These are phyloP conservation scores for Wallacemonas rigidus DNA, from an alignment of 208 protist genomes.

Conservation along the genomic window DNA sequence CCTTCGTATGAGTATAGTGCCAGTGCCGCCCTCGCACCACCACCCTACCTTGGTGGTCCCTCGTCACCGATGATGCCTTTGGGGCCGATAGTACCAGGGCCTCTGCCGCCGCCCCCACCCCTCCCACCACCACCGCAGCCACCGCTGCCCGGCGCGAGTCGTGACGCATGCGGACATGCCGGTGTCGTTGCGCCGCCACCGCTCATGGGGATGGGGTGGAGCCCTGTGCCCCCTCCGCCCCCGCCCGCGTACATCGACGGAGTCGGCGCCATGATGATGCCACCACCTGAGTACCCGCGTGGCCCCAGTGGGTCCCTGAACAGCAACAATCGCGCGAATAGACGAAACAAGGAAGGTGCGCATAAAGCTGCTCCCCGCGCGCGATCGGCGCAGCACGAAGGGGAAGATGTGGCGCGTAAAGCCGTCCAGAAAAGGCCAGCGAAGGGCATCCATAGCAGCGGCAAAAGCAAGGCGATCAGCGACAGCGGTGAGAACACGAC, in stretches of 20 bases:
- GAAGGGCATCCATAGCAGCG: no score
- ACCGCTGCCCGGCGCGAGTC: no score
- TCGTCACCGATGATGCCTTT: conserved; percentile 1
- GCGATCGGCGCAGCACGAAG: no score
- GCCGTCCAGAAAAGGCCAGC: no score
- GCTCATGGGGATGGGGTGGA: background rate
- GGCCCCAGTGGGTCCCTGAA: background rate
- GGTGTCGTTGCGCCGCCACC: background rate
- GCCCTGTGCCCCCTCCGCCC: background rate
- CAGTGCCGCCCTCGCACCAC: background rate
- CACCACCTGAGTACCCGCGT: conserved; percentile 10
- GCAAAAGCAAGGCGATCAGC: no score
- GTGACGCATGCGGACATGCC: background rate
- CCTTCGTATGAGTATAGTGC: conserved; percentile 6
- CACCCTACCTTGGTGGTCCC: conserved; percentile 7
- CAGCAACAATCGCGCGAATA: conserved; percentile 1
- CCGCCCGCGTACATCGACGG: conserved; percentile 3
- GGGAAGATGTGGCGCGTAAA: no score
- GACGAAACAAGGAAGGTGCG: background rate
- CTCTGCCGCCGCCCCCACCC: conserved; percentile 5
- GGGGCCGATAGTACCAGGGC: no score
- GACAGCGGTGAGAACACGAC: no score
- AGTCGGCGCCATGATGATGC: background rate
- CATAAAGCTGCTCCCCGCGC: background rate
- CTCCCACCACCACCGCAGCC: background rate